phyloP scores from a whole-genome alignment of 495 filamentous ascomycete genomes.

The Chaetomium fimeti region DNA sequence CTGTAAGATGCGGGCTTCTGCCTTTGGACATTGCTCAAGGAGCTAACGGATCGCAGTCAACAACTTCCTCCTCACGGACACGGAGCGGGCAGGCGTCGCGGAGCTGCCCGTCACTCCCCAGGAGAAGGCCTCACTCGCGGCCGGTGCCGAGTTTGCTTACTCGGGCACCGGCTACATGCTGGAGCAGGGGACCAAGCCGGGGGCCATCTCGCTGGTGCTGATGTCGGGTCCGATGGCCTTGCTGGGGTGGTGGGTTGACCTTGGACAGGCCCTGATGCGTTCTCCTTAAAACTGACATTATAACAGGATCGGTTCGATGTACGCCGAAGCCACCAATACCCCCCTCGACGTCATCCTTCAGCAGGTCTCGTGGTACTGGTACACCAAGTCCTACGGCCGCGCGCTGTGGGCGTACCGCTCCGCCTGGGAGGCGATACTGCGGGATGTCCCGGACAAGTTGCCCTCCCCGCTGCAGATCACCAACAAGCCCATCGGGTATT shows the following conservation, averaged over 20 bases:
- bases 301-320: neutral
- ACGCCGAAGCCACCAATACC: neutral
- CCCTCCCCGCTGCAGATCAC: neutral
- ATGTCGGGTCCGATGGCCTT: conserved; percentile 58
- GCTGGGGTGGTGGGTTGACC: conserved; percentile 54
- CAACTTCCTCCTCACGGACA: conserved; percentile 28
- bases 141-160: conserved; percentile 13
- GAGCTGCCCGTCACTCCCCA: conserved; percentile 17
- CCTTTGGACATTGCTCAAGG: too few species aligned
- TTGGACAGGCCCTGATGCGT: neutral
- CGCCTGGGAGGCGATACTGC: neutral
- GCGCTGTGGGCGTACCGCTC: neutral
- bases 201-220: conserved; percentile 58
- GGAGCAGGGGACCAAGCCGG: conserved; percentile 59
- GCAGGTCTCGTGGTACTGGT: conserved; percentile 1
- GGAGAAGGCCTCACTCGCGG: conserved; percentile 19
- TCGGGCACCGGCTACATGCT: conserved; percentile 53
- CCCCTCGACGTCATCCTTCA: neutral
- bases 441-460: neutral
- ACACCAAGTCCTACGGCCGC: neutral
- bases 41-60: conserved; percentile 20
- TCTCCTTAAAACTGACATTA: neutral
- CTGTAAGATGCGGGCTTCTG: neutral
- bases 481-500: neutral
- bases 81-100: conserved; percentile 15